These are phyloP conservation scores for Zalaria sp. DNA, from an alignment of 2,329 filamentous ascomycete species.

Conservation along the genomic window DNA sequence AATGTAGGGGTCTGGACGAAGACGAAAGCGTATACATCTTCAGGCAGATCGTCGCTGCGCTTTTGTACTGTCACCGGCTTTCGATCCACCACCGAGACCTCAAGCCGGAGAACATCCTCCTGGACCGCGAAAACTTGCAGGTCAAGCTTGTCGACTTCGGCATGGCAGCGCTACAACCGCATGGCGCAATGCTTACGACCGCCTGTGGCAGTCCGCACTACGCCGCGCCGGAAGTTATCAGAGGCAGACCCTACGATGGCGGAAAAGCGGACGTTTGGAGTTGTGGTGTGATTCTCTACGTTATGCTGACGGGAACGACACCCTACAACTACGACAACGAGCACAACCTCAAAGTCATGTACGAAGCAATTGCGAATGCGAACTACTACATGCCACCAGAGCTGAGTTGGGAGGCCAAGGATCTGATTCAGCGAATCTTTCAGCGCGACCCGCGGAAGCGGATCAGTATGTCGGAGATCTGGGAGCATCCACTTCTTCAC, in stretches of 20 bases:
- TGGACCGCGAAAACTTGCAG: conserved; percentile 54
- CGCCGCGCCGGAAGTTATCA: conserved; percentile 81
- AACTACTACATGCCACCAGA: conserved; percentile 31
- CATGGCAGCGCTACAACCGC: conserved; percentile 85
- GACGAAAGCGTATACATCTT: conserved; percentile 73
- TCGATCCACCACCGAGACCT: conserved; percentile 93
- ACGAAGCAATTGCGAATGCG: conserved; percentile 41
- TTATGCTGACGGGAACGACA: conserved; percentile 67
- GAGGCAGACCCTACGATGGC: conserved; percentile 63
- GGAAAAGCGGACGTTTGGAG: conserved; percentile 91
- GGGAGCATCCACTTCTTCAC: conserved; percentile 71
- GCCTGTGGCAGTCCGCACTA: conserved; percentile 96
- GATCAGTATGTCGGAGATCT: conserved; percentile 69
- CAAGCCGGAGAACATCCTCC: conserved; percentile 91
- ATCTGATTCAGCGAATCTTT: conserved; percentile 69
- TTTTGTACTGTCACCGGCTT: conserved; percentile 86
- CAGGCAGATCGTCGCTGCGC: conserved; percentile 80
- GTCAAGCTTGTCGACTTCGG: conserved; percentile 97
- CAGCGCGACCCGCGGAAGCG: conserved; percentile 64
- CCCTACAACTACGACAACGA: conserved; percentile 60
- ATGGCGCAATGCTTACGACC: conserved; percentile 65
- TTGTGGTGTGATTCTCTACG: conserved; percentile 77
- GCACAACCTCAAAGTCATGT: conserved; percentile 46
- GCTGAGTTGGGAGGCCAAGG: conserved; percentile 53
- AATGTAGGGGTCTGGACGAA: conserved; percentile 60